Conservation (phyloP, 768 basidiomycete species). For the Tylopilus cervinicoccineus region DNA sequence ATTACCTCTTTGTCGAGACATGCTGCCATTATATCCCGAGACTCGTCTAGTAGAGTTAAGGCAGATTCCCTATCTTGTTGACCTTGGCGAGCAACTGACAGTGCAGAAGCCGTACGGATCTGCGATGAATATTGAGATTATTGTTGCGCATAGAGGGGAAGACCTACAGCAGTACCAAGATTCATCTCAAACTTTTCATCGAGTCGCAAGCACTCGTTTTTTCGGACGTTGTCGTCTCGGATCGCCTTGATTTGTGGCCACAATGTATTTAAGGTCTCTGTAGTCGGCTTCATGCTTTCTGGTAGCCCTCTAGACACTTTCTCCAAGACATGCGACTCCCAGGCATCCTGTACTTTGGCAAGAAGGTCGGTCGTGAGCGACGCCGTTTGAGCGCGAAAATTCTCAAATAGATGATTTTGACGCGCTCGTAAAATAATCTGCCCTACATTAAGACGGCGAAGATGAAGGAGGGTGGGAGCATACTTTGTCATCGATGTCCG, state of each 20-base stretch:
- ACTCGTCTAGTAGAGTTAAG: constrained; percentile 60
- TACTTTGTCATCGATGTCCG: constrained; percentile 99
- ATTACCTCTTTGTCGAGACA: constrained; percentile 71
- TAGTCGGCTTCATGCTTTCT: constrained; percentile 40
- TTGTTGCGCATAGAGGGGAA: constrained; percentile 6
- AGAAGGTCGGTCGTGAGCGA: constrained; percentile 58
- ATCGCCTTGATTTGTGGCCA: constrained; percentile 58
- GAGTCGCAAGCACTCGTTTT: constrained; percentile 62
- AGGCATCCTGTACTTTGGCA: constrained; percentile 53
- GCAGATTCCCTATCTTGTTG: constrained; percentile 42
- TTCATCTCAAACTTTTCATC: constrained; percentile 95
- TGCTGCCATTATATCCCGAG: constrained; percentile 71
- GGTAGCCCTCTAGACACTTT: constrained; percentile 65
- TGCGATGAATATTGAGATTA: constrained; percentile 18
- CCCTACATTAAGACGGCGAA: constrained; percentile 2
- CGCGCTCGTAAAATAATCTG: constrained; percentile 94
- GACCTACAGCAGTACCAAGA: constrained; percentile 69
- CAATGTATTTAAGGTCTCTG: constrained; percentile 45
- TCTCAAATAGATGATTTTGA: constrained; percentile 67
- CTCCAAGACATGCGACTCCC: constrained; percentile 58
- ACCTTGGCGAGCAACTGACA: constrained; percentile 47
- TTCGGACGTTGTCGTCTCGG: constrained; percentile 57
- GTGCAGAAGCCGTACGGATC: constrained; percentile 52
- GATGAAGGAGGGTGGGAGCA: constrained; percentile 10
- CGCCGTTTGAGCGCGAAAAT: constrained; percentile 51